Evolutionary conservation across 2,329 filamentous ascomycete species (phyloP).

Genomic region (Xylaria sp.): DNA sequence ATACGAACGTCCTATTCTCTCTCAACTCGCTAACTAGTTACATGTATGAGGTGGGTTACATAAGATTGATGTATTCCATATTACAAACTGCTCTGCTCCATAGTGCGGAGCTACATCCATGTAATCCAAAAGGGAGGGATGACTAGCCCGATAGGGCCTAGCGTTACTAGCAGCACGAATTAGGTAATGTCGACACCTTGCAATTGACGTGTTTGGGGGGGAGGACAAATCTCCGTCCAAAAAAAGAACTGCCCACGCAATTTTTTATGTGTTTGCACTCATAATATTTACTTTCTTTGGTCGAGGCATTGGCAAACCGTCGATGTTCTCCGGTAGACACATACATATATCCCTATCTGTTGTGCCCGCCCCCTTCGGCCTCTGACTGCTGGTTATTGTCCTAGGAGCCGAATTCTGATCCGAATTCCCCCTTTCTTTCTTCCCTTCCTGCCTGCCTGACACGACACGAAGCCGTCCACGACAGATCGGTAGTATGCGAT

Average conservation of each 20-base stretch:
- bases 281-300: neutral
- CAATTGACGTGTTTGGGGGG: conserved; percentile 16
- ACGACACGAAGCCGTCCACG: neutral
- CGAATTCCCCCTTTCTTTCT: neutral
- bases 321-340: neutral
- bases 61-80: no score
- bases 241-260: neutral
- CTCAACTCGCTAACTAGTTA: no score
- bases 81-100: no score
- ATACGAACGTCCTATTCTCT: no score
- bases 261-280: neutral
- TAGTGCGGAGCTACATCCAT: no score
- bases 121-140: no score
- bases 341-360: conserved; percentile 4
- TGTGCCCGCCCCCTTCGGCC: conserved; percentile 17
- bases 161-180: no score
- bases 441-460: neutral
- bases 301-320: neutral
- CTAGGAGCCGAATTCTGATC: neutral
- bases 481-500: conserved; percentile 43
- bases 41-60: no score
- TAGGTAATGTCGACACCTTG: conserved; percentile 26
- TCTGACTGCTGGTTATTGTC: conserved; percentile 8
- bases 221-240: conserved; percentile 5
- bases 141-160: no score